Conservation (phyloP, 164 flowering plant genomes). For the Paratinospora sagittata region DNA sequence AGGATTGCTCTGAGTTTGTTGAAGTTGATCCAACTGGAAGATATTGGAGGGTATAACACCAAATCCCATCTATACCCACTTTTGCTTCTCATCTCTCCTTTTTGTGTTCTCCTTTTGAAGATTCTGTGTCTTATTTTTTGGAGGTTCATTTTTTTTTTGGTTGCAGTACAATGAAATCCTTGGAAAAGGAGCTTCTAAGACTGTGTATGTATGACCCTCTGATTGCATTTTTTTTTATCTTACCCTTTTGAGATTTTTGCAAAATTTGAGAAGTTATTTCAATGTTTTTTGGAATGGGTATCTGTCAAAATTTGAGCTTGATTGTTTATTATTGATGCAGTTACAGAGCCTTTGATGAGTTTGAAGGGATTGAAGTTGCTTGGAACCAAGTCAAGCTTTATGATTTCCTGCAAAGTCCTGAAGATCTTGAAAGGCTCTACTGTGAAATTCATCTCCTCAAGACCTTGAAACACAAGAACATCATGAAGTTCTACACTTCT, state of each 20-base stretch:
- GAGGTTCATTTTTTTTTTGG: slow-evolving; percentile 4
- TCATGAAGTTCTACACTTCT: slow-evolving; percentile 89
- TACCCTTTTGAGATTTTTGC: neutral
- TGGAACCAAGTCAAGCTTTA: too few relatives aligned
- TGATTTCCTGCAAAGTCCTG: too few relatives aligned
- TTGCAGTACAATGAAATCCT: slow-evolving; percentile 82
- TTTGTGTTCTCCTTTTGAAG: neutral
- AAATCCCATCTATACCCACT: too few relatives aligned
- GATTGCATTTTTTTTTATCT: neutral
- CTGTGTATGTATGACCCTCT: slow-evolving; percentile 53
- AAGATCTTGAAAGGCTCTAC: too few relatives aligned
- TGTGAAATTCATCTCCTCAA: slow-evolving; percentile 89
- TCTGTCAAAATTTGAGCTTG: neutral
- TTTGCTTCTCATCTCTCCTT: neutral
- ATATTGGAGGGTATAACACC: slow-evolving; percentile 98
- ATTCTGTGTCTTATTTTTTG: neutral
- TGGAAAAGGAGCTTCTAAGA: slow-evolving; percentile 93
- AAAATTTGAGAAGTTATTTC: slow-evolving; percentile 3
- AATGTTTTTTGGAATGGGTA: slow-evolving; percentile 5
- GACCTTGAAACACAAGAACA: slow-evolving; percentile 78
- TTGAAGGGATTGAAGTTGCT: too few relatives aligned
- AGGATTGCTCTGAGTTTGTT: slow-evolving; percentile 49
- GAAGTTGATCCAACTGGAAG: slow-evolving; percentile 98
- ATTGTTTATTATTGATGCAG: slow-evolving; percentile 36
- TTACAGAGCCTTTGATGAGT: slow-evolving; percentile 88